phyloP scores from a whole-genome alignment of 1,284 basidiomycete species.

The Apiotrichum gracile region DNA sequence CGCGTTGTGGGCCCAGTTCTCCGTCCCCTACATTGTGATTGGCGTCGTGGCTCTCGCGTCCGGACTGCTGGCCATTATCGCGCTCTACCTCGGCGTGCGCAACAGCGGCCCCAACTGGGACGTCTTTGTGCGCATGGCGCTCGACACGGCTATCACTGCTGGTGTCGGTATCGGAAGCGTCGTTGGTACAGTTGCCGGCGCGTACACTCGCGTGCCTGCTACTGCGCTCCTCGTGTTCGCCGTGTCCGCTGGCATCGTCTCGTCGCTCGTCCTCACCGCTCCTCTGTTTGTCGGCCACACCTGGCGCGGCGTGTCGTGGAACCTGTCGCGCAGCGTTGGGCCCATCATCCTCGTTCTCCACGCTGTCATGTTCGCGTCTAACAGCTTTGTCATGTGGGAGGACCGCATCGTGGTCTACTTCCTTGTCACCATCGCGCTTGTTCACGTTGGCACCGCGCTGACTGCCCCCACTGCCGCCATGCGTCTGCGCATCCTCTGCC shows the following conservation, averaged over 20 bases:
- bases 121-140: conserved; percentile 37
- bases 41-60: conserved; percentile 52
- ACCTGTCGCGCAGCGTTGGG: conserved; percentile 39
- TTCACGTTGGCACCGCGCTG: conserved; percentile 56
- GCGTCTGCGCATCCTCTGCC: conserved; percentile 67
- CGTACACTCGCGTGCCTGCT: conserved; percentile 47
- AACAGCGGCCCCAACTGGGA: conserved; percentile 41
- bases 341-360: conserved; percentile 61
- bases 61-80: conserved; percentile 37
- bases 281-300: conserved; percentile 14
- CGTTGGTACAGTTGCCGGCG: conserved; percentile 31
- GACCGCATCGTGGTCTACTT: conserved; percentile 75
- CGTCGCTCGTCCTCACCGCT: conserved; percentile 35
- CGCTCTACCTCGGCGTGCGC: conserved; percentile 43
- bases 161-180: conserved; percentile 22
- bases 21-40: conserved; percentile 65
- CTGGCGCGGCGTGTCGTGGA: conserved; percentile 13
- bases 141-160: conserved; percentile 29
- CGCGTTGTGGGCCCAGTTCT: conserved; percentile 91
- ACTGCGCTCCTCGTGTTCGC: conserved; percentile 47
- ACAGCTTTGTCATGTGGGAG: conserved; percentile 96
- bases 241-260: conserved; percentile 24
- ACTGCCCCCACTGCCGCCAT: conserved; percentile 62
- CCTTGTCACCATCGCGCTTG: conserved; percentile 54
- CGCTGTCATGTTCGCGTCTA: conserved; percentile 69